Evolutionary conservation across 208 protist species (phyloP), one percentile per base, ranked within the genome.

Genomic region (Leishmania tarentolae): DNA sequence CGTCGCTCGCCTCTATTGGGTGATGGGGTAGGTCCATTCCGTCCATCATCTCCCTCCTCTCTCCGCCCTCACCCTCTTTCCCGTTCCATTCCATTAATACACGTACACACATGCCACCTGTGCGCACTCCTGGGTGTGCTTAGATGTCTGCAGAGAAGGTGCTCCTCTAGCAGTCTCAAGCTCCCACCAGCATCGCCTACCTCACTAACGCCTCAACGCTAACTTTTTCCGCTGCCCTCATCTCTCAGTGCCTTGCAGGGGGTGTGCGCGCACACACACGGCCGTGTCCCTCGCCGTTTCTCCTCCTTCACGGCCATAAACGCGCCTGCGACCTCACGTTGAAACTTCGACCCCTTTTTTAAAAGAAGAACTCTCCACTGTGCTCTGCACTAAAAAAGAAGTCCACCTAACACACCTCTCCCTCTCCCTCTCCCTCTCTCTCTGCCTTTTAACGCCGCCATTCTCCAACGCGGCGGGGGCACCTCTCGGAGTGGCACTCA

Each of bases 101-200:
- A 52, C n/a, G 40, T 46, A 75, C n/a, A 31, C 35, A 59, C 50
- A n/a, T 40, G 31, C 31, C 35, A 50, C 24, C 0, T 11, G 35
- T 35, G 13, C 57, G 40, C 28, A 37, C 13, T 15, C 19, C 56
- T 52, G 47, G 35, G 7, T 5, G 28, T 28, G 17, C 52, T 6
- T 35, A 77, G 74, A 61, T 77, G 74, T 77, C 74, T 68, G 74
- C 37, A 56, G 74, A 61, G 56, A 19, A 77, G 74, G 56, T 65
- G 35, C 50, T 65, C 40, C 37, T 50, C 40, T 65, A 65, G 56
- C 15, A 77, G 24, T 35, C 50, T 65, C 74, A 56, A 77, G 57
- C 42, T 2, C n/a, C 13, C 24, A 42, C 40, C 37, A 66, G 21
- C 4, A 44, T 50, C 56, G 5, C 46, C 5, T 24, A 50, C 40